Evolutionary conservation across 2,329 filamentous ascomycete genomes (phyloP), one percentile per base, ranked within the genome.

Genomic region (Juglanconis sp.): DNA sequence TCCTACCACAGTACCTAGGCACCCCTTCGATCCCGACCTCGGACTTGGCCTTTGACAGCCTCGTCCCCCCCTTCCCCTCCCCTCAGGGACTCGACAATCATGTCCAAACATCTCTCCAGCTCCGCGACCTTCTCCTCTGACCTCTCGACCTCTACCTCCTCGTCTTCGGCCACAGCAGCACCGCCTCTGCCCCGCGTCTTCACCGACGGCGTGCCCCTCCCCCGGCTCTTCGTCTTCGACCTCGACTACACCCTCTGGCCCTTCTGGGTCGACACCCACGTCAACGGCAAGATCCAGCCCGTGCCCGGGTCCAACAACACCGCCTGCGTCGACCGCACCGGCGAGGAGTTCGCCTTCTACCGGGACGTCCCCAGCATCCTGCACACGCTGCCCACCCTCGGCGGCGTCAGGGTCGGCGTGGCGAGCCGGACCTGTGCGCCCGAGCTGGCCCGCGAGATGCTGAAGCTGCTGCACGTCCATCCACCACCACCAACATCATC

Each of bases 161-260:
- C n/a, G n/a, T n/a, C n/a, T n/a, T n/a, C n/a, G n/a, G n/a, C n/a
- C n/a, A n/a, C n/a, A n/a, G n/a, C n/a, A n/a, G n/a, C n/a, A n/a
- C n/a, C n/a, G n/a, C n/a, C n/a, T n/a, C n/a, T n/a, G n/a, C 80
- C 80, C 4, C 38, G 71, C 30, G 77, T 79, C 66, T 78, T 85
- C 42, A 69, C 72, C 65, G 80, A 84, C 73, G 75, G 85, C 47
- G 83, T 87, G 0, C 90, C 92, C 0, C 83, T 96, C 1, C 93
- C 93, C 0, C 87, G 88, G 63, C 82, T 96, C 66, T 83, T 98
- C 68, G 90, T 95, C 65, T 97, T 98, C 77, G 95, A 98, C 73
- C 86, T 98, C 64, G 94, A 98, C 81, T 98, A 97, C 81, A 98
- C 95, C 0, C 82, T 98, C n/a, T 98, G 94, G 95, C 92, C 93